Conservation (phyloP, 768 basidiomycete species). For the Pisolithus microcarpus region DNA sequence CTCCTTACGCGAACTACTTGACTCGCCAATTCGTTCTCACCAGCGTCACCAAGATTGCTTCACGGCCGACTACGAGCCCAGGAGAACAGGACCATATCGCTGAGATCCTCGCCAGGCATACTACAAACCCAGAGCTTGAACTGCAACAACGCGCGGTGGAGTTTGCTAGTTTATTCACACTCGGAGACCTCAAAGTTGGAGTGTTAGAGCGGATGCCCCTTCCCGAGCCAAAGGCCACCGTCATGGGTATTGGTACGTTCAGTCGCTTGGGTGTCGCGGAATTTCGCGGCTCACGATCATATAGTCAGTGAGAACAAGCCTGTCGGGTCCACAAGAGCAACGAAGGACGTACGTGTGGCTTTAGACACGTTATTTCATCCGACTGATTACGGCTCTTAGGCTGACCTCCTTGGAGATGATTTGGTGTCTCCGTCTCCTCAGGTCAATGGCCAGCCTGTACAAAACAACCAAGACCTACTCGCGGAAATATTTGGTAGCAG, state of each 20-base stretch:
- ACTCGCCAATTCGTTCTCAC: conserved; percentile 90
- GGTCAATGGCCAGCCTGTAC: conserved; percentile 37
- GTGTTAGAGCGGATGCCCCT: conserved; percentile 99
- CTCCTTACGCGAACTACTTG: conserved; percentile 89
- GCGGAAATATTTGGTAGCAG: conserved; percentile 83
- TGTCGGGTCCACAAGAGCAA: conserved; percentile 81
- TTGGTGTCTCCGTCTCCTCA: conserved; percentile 35
- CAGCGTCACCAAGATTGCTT: conserved; percentile 82
- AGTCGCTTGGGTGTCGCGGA: background rate
- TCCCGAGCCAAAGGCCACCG: conserved; percentile 94
- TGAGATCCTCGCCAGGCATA: conserved; percentile 71
- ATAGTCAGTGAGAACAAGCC: conserved; percentile 93
- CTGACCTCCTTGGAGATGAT: conserved; percentile 84
- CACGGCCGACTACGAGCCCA: conserved; percentile 60
- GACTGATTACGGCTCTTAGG: conserved; percentile 23
- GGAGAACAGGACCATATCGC: conserved; percentile 74
- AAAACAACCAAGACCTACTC: conserved; percentile 79
- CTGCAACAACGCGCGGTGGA: conserved; percentile 95
- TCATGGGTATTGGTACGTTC: conserved; percentile 79
- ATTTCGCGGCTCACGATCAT: conserved; percentile 4
- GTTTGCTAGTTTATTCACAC: conserved; percentile 76
- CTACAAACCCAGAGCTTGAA: conserved; percentile 87
- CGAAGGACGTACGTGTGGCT: conserved; percentile 52
- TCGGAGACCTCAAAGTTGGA: conserved; percentile 71
- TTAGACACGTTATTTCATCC: background rate